Evolutionary conservation across 1,139 yeast genomes (phyloP), one percentile per base, ranked within the genome.

Genomic region (Debaryomyces subglobosus): DNA sequence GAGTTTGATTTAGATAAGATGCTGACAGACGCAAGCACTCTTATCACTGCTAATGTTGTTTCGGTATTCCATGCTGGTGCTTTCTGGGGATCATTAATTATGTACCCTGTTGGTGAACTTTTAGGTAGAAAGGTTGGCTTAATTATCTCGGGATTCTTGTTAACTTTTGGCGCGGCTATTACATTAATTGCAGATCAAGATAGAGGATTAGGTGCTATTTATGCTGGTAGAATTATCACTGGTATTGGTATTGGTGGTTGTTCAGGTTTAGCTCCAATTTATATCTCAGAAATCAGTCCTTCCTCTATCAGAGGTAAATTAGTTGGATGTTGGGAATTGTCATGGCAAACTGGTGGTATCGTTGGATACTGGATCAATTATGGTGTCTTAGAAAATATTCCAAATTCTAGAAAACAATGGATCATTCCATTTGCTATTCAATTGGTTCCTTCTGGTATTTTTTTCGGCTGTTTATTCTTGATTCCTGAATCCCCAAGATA

Each of bases 401-500:
- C 63, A 2, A 13, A 43, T 10, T 44, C 57, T n/a, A 49, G 56
- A 25, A 59, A 55, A 40, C 75, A 70, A 52, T 71, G 75, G 77
- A 47, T 63, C 37, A 67, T 69, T 29, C 76, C 77, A 3, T 66
- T 71, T 50, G 74, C 73, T 3, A 56, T 71, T 21, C 83, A 79
- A 53, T 55, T 69, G 27, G 53, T 69, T 10, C 81, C 82, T 5
- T 74, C 79, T 9, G 79, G 70, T 1, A 47, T 74, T 18, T 75
- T 75, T 49, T 60, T 72, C 54, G 49, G 65, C 36, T 76, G 75
- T 13, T 68, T 69, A 3, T 64, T 69, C 44, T 59, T 72, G 39
- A 62, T 78, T 36, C 69, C 71, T 18, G 84, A 79, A 54, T 71
- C 80, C 9, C 84, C 84, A 1, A 63, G 84, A 46, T 78, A 77